Percentiles rank a stretch among this genome's conserved stretches.
Evolutionary conservation across 116 monocot genomes (phyloP).

Genomic region (Iris pallida): DNA sequence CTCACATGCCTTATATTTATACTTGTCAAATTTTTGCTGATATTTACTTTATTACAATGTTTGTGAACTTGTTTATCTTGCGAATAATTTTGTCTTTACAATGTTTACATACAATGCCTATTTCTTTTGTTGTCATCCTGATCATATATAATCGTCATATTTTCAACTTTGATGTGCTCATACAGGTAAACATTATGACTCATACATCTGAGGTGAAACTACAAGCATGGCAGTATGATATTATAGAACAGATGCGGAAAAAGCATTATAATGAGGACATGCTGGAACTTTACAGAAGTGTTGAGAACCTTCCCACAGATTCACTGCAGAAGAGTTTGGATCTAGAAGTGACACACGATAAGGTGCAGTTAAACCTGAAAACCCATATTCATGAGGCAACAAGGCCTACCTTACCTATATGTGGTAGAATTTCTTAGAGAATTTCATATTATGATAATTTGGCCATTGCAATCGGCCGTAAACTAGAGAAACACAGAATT

Average conservation of each 20-base stretch:
- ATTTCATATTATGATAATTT: background rate
- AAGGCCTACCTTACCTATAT: background rate
- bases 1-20: background rate
- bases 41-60: background rate
- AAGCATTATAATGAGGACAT: conserved; percentile 27
- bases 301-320: background rate
- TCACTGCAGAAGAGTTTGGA: background rate
- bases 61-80: background rate
- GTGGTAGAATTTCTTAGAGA: background rate
- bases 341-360: background rate
- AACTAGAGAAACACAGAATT: background rate
- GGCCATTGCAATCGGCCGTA: too few species aligned
- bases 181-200: conserved; percentile 31
- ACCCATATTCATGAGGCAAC: background rate
- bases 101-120: background rate
- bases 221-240: conserved; percentile 4
- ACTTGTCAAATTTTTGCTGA: background rate
- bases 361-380: background rate
- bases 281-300: conserved; percentile 16
- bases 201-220: conserved; percentile 24
- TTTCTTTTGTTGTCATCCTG: background rate
- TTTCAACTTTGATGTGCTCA: background rate
- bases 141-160: background rate
- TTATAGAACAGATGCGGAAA: conserved; percentile 23
- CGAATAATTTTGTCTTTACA: background rate